Base-by-base conservation (phyloP, 495 filamentous ascomycete genomes). In the Xylaria sp. region DNA sequence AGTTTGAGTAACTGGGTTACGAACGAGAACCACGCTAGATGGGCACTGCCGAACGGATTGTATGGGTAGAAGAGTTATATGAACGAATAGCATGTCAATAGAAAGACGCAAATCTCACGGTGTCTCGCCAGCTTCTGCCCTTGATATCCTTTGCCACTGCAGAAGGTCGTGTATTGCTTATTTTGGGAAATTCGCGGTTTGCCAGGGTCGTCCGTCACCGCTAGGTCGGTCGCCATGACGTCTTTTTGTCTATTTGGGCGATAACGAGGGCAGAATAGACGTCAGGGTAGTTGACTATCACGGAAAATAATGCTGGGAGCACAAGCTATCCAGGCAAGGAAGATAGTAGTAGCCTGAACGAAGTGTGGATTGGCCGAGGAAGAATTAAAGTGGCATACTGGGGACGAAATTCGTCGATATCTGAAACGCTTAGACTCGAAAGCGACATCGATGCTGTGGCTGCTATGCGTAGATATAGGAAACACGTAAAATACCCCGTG, bases 81-180 rank as follows among this genome's bases (percentile, higher is more conserved):
- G 41, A 64, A 26, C 48, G 41, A 46, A 64, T 33, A 64, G 62
- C 62, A 57, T 68, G 37, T 29, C 66, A 68, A 68, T 68, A 68
- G 66, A 68, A 37, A 68, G 50, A 58, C 29, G 5, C 11, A 46
- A 21, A 67, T 48, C 43, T 7, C 21, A 63, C 61, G 37, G 11
- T 26, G n/a, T 21, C 40, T 14, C 24, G 1, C 19, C n/a, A 6
- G 33, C 43, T 53, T 29, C 50, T 53, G 48, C 48, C 29, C 11
- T 53, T 24, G 7, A 29, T 29, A 53, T 46, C 24, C 21, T 53
- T 24, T 21, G n/a, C 19, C 48, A 26, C 21, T 52, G 5, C 48
- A 52, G 21, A 21, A 12, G 44, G 19, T 52, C 52, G 52, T 55
- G 29, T 31, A 17, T 31, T 55, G 52, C 24, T 26, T 12, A 52